Evolutionary conservation across 2,329 filamentous ascomycete species (phyloP), one percentile per base, ranked within the genome.

Genomic region (Fonsecaea pedrosoi): DNA sequence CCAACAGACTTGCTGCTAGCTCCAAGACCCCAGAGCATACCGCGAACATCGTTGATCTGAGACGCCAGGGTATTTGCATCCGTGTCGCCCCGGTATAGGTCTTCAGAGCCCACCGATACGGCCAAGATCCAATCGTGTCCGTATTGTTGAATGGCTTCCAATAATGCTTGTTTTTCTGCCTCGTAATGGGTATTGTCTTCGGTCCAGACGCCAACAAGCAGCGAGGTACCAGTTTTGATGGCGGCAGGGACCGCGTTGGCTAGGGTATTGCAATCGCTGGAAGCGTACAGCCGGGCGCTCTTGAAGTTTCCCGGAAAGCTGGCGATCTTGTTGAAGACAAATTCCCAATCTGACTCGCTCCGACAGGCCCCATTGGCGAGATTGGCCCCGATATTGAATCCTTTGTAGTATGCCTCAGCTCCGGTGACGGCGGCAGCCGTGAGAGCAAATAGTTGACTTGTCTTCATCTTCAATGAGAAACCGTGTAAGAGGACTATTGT

Each of bases 31-130:
- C 82, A 80, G 38, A 85, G 79, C 78, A 86, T 84, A 7, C 81
- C 82, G 21, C 85, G 80, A 10, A 86, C 81, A 62, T 86, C 83
- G 71, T 83, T 80, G 62, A 84, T 83, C 69, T 83, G 79, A 48
- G 77, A 69, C 4, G 81, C 81, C 6, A 84, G 75, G 1, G 74
- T 78, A 40, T 71, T 73, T 4, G 81, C 78, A 32, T 72, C 72
- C 35, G 79, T 80, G 62, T 83, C 81, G 13, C 75, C 77, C 62
- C 89, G 84, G 83, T 90, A 91, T 48, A 90, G 81, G 73, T 90
- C 87, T 81, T 91, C 89, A 74, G 83, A 87, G 53, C 89, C 89
- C 60, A 90, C 87, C 66, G 85, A 87, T 73, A 90, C 84, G 66
- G 86, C 87, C 53, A 89, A 84, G 71, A 90, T 82, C 76, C 87